Conservation (phyloP, 2,329 filamentous ascomycete genomes). For the Penicillium sp. region DNA sequence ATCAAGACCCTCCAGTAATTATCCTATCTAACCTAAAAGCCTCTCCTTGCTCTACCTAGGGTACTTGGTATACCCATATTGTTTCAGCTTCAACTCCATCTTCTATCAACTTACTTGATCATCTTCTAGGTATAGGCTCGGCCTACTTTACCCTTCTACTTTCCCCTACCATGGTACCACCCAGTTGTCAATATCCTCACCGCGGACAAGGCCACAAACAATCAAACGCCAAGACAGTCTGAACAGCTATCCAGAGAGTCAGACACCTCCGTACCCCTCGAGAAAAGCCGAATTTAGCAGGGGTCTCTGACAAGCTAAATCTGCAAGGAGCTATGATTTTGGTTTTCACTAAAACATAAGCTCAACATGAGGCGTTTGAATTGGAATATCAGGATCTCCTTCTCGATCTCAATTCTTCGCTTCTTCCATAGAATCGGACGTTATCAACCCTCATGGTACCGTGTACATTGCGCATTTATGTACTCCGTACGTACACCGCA, state of each 20-base stretch:
- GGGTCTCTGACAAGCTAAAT: background rate
- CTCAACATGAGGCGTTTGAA: background rate
- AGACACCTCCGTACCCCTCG: background rate
- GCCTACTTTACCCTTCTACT: background rate
- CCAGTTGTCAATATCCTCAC: background rate
- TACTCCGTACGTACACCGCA: background rate
- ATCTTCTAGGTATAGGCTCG: background rate
- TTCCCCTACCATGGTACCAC: background rate
- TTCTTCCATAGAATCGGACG: too few species aligned
- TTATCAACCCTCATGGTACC: too few species aligned
- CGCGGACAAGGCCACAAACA: background rate
- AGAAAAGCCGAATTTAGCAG: background rate
- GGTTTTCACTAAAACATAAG: background rate
- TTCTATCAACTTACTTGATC: background rate
- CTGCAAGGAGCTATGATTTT: constrained; percentile 7
- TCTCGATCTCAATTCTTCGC: background rate
- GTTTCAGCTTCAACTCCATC: background rate
- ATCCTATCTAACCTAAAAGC: background rate
- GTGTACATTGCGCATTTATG: too few species aligned
- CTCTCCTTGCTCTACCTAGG: background rate
- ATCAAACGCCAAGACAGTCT: background rate
- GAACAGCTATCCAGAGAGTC: too few species aligned
- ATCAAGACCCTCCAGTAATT: background rate
- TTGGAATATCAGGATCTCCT: background rate
- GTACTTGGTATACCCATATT: background rate